These are phyloP conservation scores for Alternaria postmessia DNA, from an alignment of 2,329 filamentous ascomycete species.

Conservation along the genomic window DNA sequence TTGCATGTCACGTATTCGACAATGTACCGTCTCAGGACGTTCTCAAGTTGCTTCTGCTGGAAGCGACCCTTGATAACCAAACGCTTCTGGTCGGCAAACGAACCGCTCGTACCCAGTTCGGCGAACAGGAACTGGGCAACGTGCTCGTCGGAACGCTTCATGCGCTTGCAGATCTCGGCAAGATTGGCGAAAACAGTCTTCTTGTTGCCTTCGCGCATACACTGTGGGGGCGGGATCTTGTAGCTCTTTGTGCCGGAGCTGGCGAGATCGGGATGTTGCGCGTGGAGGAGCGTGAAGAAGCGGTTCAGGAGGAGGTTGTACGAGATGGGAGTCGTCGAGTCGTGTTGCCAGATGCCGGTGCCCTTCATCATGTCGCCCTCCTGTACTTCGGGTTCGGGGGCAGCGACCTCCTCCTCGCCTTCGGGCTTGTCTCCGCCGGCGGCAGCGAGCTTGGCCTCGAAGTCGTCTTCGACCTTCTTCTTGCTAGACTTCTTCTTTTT, in stretches of 20 bases:
- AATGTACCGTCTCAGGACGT: constrained; percentile 94
- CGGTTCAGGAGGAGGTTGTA: constrained; percentile 87
- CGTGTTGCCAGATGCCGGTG: constrained; percentile 89
- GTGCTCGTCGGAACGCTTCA: constrained; percentile 99
- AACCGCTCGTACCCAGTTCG: constrained; percentile 96
- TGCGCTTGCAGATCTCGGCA: constrained; percentile 96
- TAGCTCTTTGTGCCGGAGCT: constrained; percentile 91
- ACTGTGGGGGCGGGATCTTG: constrained; percentile 99
- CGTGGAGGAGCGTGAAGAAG: constrained; percentile 93
- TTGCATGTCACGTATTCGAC: constrained; percentile 99
- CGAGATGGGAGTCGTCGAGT: constrained; percentile 77
- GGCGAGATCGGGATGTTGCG: constrained; percentile 96
- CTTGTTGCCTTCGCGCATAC: constrained; percentile 99
- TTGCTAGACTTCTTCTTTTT: constrained; percentile 89
- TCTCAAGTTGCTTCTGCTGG: constrained; percentile 99
- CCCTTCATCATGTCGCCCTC: constrained; percentile 83
- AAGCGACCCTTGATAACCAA: constrained; percentile 99
- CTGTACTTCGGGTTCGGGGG: constrained; percentile 62
- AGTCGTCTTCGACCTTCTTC: constrained; percentile 66
- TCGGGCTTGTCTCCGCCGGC: constrained; percentile 64
- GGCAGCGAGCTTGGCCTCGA: constrained; percentile 71
- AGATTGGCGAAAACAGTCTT: constrained; percentile 98
- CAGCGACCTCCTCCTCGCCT: constrained; percentile 56
- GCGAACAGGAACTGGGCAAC: constrained; percentile 97
- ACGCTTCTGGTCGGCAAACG: constrained; percentile 85